Percentiles rank a stretch among this genome's conserved stretches.
Evolutionary conservation across 2,329 filamentous ascomycete genomes (phyloP).

Genomic region (Sarocladium oryzae): DNA sequence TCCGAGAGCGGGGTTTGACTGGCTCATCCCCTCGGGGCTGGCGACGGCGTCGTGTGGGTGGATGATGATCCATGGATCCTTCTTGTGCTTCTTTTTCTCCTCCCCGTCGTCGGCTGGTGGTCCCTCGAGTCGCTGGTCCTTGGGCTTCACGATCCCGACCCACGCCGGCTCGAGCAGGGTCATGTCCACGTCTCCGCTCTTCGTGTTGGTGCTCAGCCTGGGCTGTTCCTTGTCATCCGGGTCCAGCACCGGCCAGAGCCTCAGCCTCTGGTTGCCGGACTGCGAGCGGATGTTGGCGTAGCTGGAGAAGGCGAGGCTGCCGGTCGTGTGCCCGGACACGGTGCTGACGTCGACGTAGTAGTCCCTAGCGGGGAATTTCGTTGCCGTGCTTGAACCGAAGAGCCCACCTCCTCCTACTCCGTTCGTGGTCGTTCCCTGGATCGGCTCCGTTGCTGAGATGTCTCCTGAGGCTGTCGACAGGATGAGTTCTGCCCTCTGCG

Average conservation of each 20-base stretch:
- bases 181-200: conserved; percentile 35
- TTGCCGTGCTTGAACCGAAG: neutral
- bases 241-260: conserved; percentile 34
- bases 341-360: conserved; percentile 39
- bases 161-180: conserved; percentile 38
- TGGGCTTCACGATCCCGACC: conserved; percentile 20
- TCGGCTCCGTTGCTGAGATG: conserved; percentile 34
- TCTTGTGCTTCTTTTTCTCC: conserved; percentile 12
- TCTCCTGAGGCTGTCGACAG: conserved; percentile 37
- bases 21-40: neutral
- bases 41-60: conserved; percentile 5
- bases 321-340: conserved; percentile 36
- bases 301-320: conserved; percentile 33
- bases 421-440: conserved; percentile 20
- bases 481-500: conserved; percentile 33
- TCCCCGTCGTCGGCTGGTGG: conserved; percentile 10
- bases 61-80: conserved; percentile 18
- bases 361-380: conserved; percentile 36
- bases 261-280: conserved; percentile 34
- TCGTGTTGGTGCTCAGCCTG: conserved; percentile 34
- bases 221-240: conserved; percentile 12
- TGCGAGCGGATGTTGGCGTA: conserved; percentile 28
- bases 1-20: neutral
- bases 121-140: conserved; percentile 2
- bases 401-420: too few relatives aligned